phyloP scores from a whole-genome alignment of 2,329 filamentous ascomycete species.

The Colletotrichum costaricense region DNA sequence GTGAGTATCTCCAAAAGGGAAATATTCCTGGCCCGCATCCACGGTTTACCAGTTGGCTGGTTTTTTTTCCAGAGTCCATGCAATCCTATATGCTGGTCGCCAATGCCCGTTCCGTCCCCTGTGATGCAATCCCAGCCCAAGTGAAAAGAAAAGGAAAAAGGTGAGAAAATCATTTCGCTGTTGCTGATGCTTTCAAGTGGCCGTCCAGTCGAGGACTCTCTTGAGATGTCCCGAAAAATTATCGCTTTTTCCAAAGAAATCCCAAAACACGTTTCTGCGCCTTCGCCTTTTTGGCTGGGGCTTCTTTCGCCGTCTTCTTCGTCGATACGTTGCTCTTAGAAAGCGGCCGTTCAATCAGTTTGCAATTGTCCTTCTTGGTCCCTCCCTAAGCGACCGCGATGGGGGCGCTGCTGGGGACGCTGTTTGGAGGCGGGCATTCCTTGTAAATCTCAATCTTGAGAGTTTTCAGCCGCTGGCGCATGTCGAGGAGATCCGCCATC shows the following conservation, averaged over 20 bases:
- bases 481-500: slow-evolving; percentile 61
- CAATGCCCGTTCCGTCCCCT: slow-evolving; percentile 14
- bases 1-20: slow-evolving; percentile 9
- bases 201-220: slow-evolving; percentile 32
- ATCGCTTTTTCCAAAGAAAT: slow-evolving; percentile 28
- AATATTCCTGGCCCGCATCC: slow-evolving; percentile 18
- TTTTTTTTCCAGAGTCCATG: slow-evolving; percentile 22
- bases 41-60: slow-evolving; percentile 11
- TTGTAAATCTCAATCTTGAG: slow-evolving; percentile 71
- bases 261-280: slow-evolving; percentile 1
- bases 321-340: slow-evolving; percentile 5
- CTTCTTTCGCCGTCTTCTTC: slow-evolving; percentile 8
- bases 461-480: slow-evolving; percentile 64
- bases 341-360: not conserved
- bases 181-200: slow-evolving; percentile 33
- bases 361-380: not conserved
- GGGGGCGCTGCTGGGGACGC: slow-evolving; percentile 11
- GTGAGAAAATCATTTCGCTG: slow-evolving; percentile 29
- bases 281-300: not conserved
- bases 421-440: slow-evolving; percentile 47
- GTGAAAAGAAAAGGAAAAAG: not conserved
- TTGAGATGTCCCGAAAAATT: slow-evolving; percentile 27
- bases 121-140: slow-evolving; percentile 27
- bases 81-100: slow-evolving; percentile 33
- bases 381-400: slow-evolving; percentile 35